Base-by-base conservation (phyloP, 2,329 filamentous ascomycete species). In the Arthrobotrys entomopaga region DNA sequence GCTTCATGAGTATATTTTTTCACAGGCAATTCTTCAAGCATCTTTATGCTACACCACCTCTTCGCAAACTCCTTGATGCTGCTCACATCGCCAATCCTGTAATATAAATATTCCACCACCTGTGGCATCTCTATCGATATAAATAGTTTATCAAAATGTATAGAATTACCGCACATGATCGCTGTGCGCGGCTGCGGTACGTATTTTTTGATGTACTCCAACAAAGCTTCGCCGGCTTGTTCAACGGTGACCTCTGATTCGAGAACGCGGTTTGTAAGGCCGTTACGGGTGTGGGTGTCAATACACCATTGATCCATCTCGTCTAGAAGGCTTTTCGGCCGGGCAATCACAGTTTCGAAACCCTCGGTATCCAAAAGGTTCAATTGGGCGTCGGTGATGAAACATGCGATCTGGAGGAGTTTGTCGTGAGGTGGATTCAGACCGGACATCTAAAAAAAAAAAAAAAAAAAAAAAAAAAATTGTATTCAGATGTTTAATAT, bases 81-180 rank as follows among this genome's bases (percentile, higher is more conserved):
- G 81, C 93, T 97, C 64, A 98, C 92, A 81, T 99, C 95, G 54
- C 98, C 83, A 76, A 99, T 91, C 15, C 95, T 88, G 82, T 99
- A 93, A 82, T 96, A 91, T 77, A 99, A 84, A 81, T 95, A 88
- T 66, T 90, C 87, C 56, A 91, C 82, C 1, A 97, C 88, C 71
- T 85, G 83, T 43, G 85, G 86, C 82, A 94, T 99, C 66, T 85
- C 85, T 76, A 87, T 87, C 3, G 87, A 85, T 72, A 99, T 84
- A 80, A 99, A 99, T 1, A 88, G 87, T 78, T 88, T 88, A 82
- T 99, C 95, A 2, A 91, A 92, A 80, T 99, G 94, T 24, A 99
- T 91, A 67, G 90, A 95, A 82, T 97, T 99, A 1, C 95, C 95
- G 0, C 95, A 93, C 46, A 99, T 84, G 67, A 98, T 82, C 0